phyloP scores from a whole-genome alignment of 2,329 filamentous ascomycete genomes.

The Ilyonectria destructans region DNA sequence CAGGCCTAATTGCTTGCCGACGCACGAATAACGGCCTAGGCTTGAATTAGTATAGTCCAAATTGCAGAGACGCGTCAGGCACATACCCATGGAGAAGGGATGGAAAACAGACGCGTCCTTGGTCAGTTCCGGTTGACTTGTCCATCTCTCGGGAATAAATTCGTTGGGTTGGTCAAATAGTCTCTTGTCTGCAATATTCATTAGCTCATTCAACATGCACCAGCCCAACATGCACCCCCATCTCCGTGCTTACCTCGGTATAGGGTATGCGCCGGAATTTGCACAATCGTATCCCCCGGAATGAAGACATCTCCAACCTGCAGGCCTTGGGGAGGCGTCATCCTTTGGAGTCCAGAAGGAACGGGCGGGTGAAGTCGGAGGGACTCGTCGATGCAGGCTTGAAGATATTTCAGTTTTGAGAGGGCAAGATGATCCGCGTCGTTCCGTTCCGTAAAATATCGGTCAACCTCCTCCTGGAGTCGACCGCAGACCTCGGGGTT shows the following conservation, averaged over 20 bases:
- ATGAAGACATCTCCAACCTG: conserved; percentile 19
- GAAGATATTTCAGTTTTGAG: conserved; percentile 31
- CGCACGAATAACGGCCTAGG: conserved; percentile 34
- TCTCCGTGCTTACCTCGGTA: conserved; percentile 24
- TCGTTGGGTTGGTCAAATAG: conserved; percentile 32
- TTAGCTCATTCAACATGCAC: background rate
- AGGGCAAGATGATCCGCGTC: conserved; percentile 5
- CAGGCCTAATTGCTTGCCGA: conserved; percentile 38
- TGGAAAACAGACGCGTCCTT: conserved; percentile 29
- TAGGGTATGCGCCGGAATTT: conserved; percentile 14
- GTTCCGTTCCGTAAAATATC: background rate
- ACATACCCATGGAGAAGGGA: conserved; percentile 34
- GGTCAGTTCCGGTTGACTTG: conserved; percentile 26
- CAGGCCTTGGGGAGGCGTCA: conserved; percentile 9
- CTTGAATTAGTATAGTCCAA: background rate
- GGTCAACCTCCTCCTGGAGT: conserved; percentile 31
- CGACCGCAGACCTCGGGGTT: background rate
- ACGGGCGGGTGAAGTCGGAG: conserved; percentile 38
- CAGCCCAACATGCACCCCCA: no score
- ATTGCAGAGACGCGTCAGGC: background rate
- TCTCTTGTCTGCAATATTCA: conserved; percentile 21
- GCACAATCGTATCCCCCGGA: conserved; percentile 16
- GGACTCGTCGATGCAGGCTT: conserved; percentile 41
- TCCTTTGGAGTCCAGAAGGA: conserved; percentile 24
- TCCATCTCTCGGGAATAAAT: conserved; percentile 41